phyloP scores from a whole-genome alignment of 257 asterid genomes.

The Schizonepeta tenuifolia region DNA sequence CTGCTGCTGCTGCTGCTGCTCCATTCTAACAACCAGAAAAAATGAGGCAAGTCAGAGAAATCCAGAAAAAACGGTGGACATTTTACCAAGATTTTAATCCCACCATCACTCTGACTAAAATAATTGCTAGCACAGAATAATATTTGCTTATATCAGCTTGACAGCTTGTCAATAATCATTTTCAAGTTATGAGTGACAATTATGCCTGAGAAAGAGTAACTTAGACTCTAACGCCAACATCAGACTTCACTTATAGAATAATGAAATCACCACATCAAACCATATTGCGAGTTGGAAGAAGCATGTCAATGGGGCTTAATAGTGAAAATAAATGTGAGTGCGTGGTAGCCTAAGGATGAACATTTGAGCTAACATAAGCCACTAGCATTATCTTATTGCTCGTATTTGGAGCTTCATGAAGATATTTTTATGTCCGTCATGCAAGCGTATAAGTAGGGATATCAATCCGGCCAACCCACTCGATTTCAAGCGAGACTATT shows the following conservation, averaged over 20 bases:
- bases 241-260: too few relatives aligned
- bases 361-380: neutral
- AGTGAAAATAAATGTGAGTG: neutral
- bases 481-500: too few relatives aligned
- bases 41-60: too few relatives aligned
- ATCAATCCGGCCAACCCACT: too few relatives aligned
- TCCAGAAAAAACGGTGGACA: neutral
- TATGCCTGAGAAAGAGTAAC: neutral
- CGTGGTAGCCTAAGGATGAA: neutral
- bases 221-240: neutral
- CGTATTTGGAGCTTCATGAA: neutral
- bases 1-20: constrained; percentile 23
- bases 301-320: neutral
- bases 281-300: too few relatives aligned
- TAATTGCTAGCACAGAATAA: neutral
- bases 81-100: neutral
- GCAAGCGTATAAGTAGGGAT: neutral
- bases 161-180: too few relatives aligned
- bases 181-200: neutral
- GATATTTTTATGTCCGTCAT: neutral
- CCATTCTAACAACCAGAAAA: constrained; percentile 43
- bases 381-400: neutral
- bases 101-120: neutral
- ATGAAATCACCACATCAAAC: too few relatives aligned
- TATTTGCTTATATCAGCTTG: neutral